phyloP scores from a whole-genome alignment of 2,329 filamentous ascomycete species.

The Stagonosporopsis tanaceti region DNA sequence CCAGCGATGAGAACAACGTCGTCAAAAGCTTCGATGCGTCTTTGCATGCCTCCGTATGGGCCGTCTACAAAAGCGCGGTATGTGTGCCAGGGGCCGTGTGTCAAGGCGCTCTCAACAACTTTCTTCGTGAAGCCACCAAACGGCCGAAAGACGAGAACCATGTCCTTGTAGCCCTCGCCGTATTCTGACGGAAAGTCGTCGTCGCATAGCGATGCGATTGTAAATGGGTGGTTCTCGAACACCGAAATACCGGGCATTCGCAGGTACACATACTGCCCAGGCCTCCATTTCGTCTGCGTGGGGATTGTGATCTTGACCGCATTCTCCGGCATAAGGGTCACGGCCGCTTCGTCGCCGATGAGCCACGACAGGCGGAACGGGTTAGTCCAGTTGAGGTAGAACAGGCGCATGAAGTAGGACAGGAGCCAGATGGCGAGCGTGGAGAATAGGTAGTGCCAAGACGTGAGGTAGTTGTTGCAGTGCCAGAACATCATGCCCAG shows the following conservation, averaged over 20 bases:
- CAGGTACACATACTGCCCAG: constrained; percentile 93
- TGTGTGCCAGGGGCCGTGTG: constrained; percentile 88
- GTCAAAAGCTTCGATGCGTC: constrained; percentile 89
- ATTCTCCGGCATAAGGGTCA: constrained; percentile 89
- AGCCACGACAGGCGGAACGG: constrained; percentile 82
- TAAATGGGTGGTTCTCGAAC: constrained; percentile 95
- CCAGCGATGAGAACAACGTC: constrained; percentile 93
- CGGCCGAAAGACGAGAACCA: constrained; percentile 89
- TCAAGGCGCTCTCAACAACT: constrained; percentile 81
- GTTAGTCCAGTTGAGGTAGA: constrained; percentile 89
- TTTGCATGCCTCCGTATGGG: constrained; percentile 92
- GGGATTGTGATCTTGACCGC: constrained; percentile 96
- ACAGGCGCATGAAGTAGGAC: constrained; percentile 77
- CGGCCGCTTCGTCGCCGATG: constrained; percentile 88
- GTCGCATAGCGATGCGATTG: constrained; percentile 89
- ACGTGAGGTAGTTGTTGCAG: constrained; percentile 88
- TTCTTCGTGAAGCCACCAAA: constrained; percentile 89
- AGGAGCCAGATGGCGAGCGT: constrained; percentile 80
- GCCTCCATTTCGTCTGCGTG: constrained; percentile 90
- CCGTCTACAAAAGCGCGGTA: constrained; percentile 93
- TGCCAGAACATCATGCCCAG: constrained; percentile 94
- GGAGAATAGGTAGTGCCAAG: constrained; percentile 87
- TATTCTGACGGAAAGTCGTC: constrained; percentile 94
- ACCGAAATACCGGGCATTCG: constrained; percentile 91
- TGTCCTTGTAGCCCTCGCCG: constrained; percentile 85